Conservation (phyloP, 2,329 filamentous ascomycete species). For the Fusarium sp. region DNA sequence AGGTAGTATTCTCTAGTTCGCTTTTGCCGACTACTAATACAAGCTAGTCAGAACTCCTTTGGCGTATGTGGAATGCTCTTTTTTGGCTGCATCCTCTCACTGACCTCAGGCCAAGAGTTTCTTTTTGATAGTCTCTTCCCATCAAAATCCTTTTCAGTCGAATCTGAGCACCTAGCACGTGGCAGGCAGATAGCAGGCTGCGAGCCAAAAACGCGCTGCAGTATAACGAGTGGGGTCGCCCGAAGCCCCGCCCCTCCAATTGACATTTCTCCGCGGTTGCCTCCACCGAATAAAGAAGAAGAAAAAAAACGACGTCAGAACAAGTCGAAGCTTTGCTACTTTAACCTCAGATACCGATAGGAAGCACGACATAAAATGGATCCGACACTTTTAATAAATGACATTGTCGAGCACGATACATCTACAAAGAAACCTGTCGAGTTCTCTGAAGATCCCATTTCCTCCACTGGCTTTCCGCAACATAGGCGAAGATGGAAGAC, state of each 20-base stretch:
- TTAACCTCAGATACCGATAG: conserved; percentile 2
- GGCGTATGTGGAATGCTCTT: too few species aligned
- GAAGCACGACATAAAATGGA: conserved; percentile 45
- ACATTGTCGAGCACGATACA: conserved; percentile 80
- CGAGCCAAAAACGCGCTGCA: conserved; percentile 21
- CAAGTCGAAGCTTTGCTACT: conserved; percentile 7
- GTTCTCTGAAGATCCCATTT: conserved; percentile 56
- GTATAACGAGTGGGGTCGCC: conserved; percentile 19
- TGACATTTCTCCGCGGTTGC: conserved; percentile 31
- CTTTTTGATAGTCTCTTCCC: not conserved
- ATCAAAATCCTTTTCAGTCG: not conserved
- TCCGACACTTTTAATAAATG: conserved; percentile 69
- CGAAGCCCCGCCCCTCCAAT: conserved; percentile 29
- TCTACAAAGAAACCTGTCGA: conserved; percentile 68
- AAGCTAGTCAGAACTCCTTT: too few species aligned
- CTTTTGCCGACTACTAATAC: too few species aligned
- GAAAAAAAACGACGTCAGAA: conserved; percentile 38
- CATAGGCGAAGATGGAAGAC: conserved; percentile 78
- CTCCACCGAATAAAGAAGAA: conserved; percentile 17
- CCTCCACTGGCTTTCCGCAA: conserved; percentile 81
- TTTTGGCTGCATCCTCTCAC: too few species aligned
- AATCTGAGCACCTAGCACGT: conserved; percentile 29
- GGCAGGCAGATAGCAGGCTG: conserved; percentile 18
- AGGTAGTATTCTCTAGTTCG: too few species aligned
- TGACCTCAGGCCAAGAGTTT: too few species aligned